phyloP scores from a whole-genome alignment of 164 flowering plant species.

The Annona cherimola region DNA sequence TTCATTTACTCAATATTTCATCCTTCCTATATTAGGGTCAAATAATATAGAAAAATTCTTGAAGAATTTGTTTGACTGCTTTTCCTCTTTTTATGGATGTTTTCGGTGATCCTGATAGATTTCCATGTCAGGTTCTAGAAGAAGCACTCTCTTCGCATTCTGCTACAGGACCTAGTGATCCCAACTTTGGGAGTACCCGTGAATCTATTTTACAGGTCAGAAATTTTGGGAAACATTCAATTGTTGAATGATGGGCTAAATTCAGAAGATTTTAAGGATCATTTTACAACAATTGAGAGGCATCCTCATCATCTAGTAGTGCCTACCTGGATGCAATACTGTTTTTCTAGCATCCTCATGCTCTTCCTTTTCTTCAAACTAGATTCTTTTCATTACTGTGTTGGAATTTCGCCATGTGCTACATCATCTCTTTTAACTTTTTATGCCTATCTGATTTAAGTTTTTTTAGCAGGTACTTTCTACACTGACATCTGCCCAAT shows the following conservation, averaged over 20 bases:
- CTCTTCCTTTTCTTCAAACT: neutral
- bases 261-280: no score
- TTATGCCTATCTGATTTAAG: neutral
- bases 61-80: neutral
- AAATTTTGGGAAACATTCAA: neutral
- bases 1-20: neutral
- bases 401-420: neutral
- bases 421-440: neutral
- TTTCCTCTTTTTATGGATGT: neutral
- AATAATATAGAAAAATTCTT: neutral
- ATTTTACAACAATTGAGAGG: no score
- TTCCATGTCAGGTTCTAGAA: slow-evolving; percentile 45
- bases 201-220: slow-evolving; percentile 82
- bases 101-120: neutral
- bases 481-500: slow-evolving; percentile 52
- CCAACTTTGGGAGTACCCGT: slow-evolving; percentile 68
- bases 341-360: neutral
- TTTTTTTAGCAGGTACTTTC: slow-evolving; percentile 53
- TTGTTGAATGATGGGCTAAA: no score
- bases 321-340: no score
- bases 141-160: slow-evolving; percentile 55
- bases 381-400: neutral
- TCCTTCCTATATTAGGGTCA: neutral
- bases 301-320: no score
- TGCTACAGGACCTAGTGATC: slow-evolving; percentile 32